These are phyloP conservation scores for Solanum chiquidenum DNA, from an alignment of 257 asterid genomes.

Conservation along the genomic window DNA sequence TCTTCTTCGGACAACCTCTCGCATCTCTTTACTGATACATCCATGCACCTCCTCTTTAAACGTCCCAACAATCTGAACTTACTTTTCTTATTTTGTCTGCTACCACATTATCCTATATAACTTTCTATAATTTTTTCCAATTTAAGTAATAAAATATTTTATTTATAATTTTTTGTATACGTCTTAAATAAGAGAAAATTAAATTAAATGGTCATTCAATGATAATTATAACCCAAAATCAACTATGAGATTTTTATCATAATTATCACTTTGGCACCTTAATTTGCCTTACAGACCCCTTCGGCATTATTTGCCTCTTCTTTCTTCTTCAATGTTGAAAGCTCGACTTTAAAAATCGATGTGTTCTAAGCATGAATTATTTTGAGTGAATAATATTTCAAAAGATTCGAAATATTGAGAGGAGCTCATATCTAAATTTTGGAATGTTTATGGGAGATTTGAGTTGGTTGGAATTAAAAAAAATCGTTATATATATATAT, in stretches of 20 bases:
- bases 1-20: neutral
- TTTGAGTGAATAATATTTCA: neutral
- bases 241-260: no score
- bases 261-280: neutral
- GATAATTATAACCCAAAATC: neutral
- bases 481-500: no score
- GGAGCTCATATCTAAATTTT: neutral
- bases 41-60: neutral
- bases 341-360: neutral
- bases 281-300: neutral
- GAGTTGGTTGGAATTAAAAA: no score
- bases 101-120: no score
- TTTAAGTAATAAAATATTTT: no score
- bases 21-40: neutral
- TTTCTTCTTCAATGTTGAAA: neutral
- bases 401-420: neutral
- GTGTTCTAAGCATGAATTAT: no score
- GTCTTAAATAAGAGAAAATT: neutral
- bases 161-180: no score
- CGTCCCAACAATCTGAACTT: neutral
- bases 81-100: no score
- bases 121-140: no score
- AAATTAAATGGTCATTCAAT: neutral
- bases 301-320: no score
- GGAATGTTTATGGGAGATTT: neutral